Conservation (phyloP, 2,329 filamentous ascomycete species). For the Colletotrichum gigasporum region DNA sequence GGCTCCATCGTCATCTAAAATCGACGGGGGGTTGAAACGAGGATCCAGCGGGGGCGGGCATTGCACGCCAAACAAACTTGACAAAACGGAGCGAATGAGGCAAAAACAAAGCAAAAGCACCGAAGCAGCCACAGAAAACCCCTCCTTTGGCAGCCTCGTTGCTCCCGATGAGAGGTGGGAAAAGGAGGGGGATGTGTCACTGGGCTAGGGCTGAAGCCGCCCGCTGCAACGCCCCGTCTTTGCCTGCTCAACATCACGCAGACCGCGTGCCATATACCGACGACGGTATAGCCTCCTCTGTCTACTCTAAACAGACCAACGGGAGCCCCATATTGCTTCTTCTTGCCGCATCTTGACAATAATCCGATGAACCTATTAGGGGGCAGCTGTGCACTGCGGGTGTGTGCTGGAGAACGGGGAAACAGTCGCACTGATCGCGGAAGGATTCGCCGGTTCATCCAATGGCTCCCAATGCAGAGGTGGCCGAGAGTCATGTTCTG, state of each 20-base stretch:
- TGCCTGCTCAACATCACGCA: slow-evolving; percentile 2
- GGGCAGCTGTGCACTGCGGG: no score
- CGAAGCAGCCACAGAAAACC: neutral
- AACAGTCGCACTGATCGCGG: neutral
- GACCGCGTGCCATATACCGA: slow-evolving; percentile 2
- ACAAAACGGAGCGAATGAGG: neutral
- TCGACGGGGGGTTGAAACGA: slow-evolving; percentile 21
- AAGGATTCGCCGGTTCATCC: slow-evolving; percentile 14
- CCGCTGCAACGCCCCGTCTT: neutral
- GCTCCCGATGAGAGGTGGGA: neutral
- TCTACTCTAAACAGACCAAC: slow-evolving; percentile 9
- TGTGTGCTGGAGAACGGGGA: neutral
- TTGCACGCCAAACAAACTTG: neutral
- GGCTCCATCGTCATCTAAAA: slow-evolving; percentile 28
- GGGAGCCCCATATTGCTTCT: neutral
- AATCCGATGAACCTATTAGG: slow-evolving; percentile 2
- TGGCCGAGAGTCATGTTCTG: neutral
- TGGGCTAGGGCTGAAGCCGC: slow-evolving; percentile 9
- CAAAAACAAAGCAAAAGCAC: neutral
- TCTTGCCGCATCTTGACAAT: neutral
- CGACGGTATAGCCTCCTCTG: neutral
- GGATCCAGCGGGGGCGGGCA: slow-evolving; percentile 4
- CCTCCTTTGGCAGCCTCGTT: slow-evolving; percentile 1
- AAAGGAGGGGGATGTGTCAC: neutral
- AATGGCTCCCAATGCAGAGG: neutral